These are phyloP conservation scores for Pythium sukuiense DNA, from an alignment of 352 stramenopile species.

Conservation along the genomic window DNA sequence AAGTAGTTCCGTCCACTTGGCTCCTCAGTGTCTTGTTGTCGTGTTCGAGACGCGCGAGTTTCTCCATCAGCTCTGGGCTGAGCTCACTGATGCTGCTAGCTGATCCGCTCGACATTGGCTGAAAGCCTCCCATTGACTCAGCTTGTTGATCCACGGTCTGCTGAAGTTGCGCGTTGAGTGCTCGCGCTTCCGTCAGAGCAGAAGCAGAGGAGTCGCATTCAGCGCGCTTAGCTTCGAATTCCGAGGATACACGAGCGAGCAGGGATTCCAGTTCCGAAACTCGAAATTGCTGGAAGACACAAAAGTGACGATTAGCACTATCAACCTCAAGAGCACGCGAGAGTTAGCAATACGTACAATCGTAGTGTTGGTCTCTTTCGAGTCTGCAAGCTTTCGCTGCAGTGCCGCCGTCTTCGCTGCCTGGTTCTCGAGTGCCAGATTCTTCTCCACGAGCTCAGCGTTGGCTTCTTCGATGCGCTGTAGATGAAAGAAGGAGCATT, in stretches of 20 bases:
- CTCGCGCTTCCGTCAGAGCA: constrained; percentile 40
- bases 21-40: constrained; percentile 57
- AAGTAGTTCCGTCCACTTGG: constrained; percentile 53
- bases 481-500: background rate
- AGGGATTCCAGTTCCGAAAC: constrained; percentile 53
- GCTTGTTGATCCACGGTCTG: constrained; percentile 31
- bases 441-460: constrained; percentile 50
- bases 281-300: constrained; percentile 52
- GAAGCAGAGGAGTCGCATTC: constrained; percentile 36
- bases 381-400: constrained; percentile 65
- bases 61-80: constrained; percentile 70
- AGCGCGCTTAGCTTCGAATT: constrained; percentile 26
- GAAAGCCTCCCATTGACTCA: constrained; percentile 6
- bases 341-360: constrained; percentile 39
- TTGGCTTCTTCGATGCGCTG: constrained; percentile 64
- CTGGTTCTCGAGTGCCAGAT: constrained; percentile 52
- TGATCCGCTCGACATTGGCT: constrained; percentile 8
- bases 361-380: constrained; percentile 62
- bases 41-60: constrained; percentile 50
- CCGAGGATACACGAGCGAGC: constrained; percentile 34
- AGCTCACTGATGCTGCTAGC: constrained; percentile 52
- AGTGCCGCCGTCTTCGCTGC: constrained; percentile 44
- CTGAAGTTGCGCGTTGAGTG: constrained; percentile 56
- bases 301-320: background rate
- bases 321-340: background rate